phyloP scores from a whole-genome alignment of 2,329 filamentous ascomycete genomes.

The Ceratocystis destructans region DNA sequence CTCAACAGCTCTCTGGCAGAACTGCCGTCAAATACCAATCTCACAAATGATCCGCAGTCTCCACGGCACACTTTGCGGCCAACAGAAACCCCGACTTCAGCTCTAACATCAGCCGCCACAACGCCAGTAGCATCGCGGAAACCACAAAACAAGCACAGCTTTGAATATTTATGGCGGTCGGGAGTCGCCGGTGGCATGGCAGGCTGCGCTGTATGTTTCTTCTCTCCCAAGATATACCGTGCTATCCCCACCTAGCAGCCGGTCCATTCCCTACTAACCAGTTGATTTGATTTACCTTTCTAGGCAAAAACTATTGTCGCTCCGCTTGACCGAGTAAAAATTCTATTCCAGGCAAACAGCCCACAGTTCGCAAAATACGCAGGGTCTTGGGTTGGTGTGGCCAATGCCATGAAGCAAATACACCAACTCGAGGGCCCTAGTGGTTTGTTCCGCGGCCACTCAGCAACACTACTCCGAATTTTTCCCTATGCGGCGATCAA shows the following conservation, averaged over 20 bases:
- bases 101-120: not conserved
- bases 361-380: constrained; percentile 89
- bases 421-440: constrained; percentile 56
- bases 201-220: constrained; percentile 64
- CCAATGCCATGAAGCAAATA: constrained; percentile 72
- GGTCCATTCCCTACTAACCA: constrained; percentile 18
- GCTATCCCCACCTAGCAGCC: too few species aligned
- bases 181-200: constrained; percentile 80
- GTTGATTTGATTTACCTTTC: not conserved
- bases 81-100: not conserved
- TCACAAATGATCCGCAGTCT: not conserved
- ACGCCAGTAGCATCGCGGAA: constrained; percentile 27
- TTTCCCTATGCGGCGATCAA: constrained; percentile 98
- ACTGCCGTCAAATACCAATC: constrained; percentile 7
- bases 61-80: not conserved
- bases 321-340: constrained; percentile 94
- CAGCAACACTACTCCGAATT: constrained; percentile 81
- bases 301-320: constrained; percentile 93
- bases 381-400: constrained; percentile 73
- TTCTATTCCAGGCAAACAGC: constrained; percentile 91
- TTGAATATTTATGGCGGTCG: constrained; percentile 72
- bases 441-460: constrained; percentile 87
- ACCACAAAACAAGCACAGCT: constrained; percentile 45
- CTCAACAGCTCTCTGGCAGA: constrained; percentile 14
- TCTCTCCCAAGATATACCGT: not conserved